Evolutionary conservation across 1,284 basidiomycete species (phyloP).

Genomic region (Pseudozyma pruni): DNA sequence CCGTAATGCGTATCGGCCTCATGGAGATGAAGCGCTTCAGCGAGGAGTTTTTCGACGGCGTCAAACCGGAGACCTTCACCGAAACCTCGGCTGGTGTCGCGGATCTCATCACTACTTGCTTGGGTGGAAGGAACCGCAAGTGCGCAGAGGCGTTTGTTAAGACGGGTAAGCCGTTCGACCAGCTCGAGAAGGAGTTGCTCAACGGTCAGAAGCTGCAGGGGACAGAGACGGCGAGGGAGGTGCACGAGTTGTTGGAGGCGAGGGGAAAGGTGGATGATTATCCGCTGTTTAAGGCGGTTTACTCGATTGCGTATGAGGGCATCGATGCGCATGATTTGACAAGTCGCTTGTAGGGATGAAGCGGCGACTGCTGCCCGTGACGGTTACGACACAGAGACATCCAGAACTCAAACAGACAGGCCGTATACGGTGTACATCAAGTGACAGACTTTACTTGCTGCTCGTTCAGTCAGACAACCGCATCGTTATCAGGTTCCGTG

Average conservation of each 20-base stretch:
- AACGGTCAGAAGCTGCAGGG: slow-evolving; percentile 74
- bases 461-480: background rate
- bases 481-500: too few species aligned
- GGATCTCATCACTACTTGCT: slow-evolving; percentile 73
- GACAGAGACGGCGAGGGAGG: slow-evolving; percentile 71
- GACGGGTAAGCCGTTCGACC: slow-evolving; percentile 71
- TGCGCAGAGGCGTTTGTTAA: slow-evolving; percentile 72
- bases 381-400: too few species aligned
- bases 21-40: slow-evolving; percentile 70
- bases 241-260: slow-evolving; percentile 71
- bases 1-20: slow-evolving; percentile 72
- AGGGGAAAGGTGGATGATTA: slow-evolving; percentile 71
- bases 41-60: slow-evolving; percentile 72
- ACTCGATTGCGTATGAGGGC: slow-evolving; percentile 63
- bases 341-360: slow-evolving; percentile 48
- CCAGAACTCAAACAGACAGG: too few species aligned
- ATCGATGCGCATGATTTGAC: slow-evolving; percentile 69
- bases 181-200: slow-evolving; percentile 72
- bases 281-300: slow-evolving; percentile 72
- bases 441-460: too few species aligned
- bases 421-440: too few species aligned
- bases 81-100: slow-evolving; percentile 72
- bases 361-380: too few species aligned
- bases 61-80: slow-evolving; percentile 72
- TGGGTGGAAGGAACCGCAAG: slow-evolving; percentile 73